These are phyloP conservation scores for Vigna nakashimae DNA, from an alignment of 306 rosid species.

Conservation along the genomic window DNA sequence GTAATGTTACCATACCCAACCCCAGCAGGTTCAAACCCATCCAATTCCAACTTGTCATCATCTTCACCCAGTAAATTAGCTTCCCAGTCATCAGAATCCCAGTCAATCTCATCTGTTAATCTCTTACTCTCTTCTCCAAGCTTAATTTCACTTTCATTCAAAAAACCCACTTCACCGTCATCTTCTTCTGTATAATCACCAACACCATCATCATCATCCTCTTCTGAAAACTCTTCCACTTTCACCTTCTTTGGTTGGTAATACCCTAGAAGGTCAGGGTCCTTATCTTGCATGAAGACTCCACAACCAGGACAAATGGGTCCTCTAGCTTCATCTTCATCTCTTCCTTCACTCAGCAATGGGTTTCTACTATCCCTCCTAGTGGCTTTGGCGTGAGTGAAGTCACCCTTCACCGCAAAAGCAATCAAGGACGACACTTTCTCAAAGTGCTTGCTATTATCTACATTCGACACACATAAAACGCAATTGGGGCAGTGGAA, in stretches of 20 bases:
- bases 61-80: slow-evolving; percentile 66
- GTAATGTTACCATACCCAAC: slow-evolving; percentile 89
- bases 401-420: slow-evolving; percentile 55
- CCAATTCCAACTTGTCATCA: slow-evolving; percentile 54
- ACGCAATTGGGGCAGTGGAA: slow-evolving; percentile 20
- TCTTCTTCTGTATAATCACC: slow-evolving; percentile 25
- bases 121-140: slow-evolving; percentile 47
- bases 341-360: slow-evolving; percentile 89
- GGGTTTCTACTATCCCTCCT: slow-evolving; percentile 52
- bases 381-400: slow-evolving; percentile 44
- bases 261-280: slow-evolving; percentile 77
- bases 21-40: slow-evolving; percentile 81
- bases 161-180: slow-evolving; percentile 41
- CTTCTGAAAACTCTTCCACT: slow-evolving; percentile 44
- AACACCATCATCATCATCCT: slow-evolving; percentile 43
- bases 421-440: slow-evolving; percentile 44
- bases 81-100: slow-evolving; percentile 88
- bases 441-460: slow-evolving; percentile 31
- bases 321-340: slow-evolving; percentile 80
- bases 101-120: slow-evolving; percentile 56
- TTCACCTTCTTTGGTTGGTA: slow-evolving; percentile 59
- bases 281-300: slow-evolving; percentile 84
- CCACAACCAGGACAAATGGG: slow-evolving; percentile 97
- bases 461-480: slow-evolving; percentile 44
- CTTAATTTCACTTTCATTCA: slow-evolving; percentile 45